Evolutionary conservation across 2,329 filamentous ascomycete species (phyloP).

Genomic region (Neopestalotiopsis sp.): DNA sequence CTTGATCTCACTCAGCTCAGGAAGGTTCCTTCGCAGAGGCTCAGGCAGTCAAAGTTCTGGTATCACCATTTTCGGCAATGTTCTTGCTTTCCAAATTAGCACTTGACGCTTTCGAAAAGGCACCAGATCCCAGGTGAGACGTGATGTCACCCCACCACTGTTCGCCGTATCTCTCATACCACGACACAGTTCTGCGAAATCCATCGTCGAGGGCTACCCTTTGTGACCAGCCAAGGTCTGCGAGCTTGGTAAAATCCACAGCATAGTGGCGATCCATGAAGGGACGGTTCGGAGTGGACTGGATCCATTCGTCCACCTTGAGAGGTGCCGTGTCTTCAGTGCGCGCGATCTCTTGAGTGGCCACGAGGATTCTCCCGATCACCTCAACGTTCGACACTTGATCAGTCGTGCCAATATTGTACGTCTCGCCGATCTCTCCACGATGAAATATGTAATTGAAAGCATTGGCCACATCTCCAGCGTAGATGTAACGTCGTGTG

Average conservation of each 20-base stretch:
- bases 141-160: constrained; percentile 75
- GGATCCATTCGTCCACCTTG: constrained; percentile 67
- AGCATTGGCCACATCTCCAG: constrained; percentile 79
- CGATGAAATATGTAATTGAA: constrained; percentile 85
- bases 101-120: background rate
- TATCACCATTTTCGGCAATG: too few relatives aligned
- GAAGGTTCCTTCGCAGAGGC: too few relatives aligned
- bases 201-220: constrained; percentile 69
- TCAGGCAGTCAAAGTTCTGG: too few relatives aligned
- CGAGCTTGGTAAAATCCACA: constrained; percentile 72
- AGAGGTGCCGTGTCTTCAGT: background rate
- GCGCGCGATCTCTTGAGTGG: constrained; percentile 54
- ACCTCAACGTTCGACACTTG: constrained; percentile 78
- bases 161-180: constrained; percentile 71
- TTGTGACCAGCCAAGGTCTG: constrained; percentile 71
- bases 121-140: background rate
- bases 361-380: constrained; percentile 66
- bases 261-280: constrained; percentile 80
- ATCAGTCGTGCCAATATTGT: constrained; percentile 81
- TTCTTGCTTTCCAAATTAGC: background rate
- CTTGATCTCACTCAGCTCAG: too few relatives aligned
- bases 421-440: constrained; percentile 74
- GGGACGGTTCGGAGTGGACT: constrained; percentile 77
- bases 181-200: constrained; percentile 67
- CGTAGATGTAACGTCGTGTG: constrained; percentile 77